A percentile compares a stretch with the other conserved stretches of the same genome.
Evolutionary conservation across 1,284 basidiomycete genomes (phyloP).

Genomic region (Athelia sp.): DNA sequence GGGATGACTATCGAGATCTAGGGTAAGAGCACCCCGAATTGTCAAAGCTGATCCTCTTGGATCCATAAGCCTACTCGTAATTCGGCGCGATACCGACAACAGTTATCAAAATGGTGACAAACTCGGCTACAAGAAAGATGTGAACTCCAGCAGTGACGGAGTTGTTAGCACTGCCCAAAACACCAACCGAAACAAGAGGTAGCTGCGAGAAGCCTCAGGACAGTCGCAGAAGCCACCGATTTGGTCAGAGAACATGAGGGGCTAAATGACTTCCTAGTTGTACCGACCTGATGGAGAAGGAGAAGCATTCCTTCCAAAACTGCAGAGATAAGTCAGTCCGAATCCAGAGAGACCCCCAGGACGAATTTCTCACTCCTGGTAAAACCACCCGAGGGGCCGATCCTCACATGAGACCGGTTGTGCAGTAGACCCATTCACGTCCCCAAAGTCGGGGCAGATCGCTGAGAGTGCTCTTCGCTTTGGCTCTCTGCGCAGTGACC

Average conservation of each 20-base stretch:
- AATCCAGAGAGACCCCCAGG: conserved; percentile 9
- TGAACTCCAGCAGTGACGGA: conserved; percentile 77
- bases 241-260: conserved; percentile 90
- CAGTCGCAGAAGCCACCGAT: conserved; percentile 96
- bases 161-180: conserved; percentile 80
- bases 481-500: conserved; percentile 49
- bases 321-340: conserved; percentile 26
- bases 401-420: conserved; percentile 81
- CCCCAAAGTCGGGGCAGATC: too few species aligned
- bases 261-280: conserved; percentile 88
- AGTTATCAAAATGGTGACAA: conserved; percentile 50
- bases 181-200: conserved; percentile 90
- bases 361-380: conserved; percentile 63
- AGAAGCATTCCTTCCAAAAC: conserved; percentile 92
- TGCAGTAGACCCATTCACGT: conserved; percentile 97
- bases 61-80: conserved; percentile 87
- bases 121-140: conserved; percentile 79
- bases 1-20: conserved; percentile 84
- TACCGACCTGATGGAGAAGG: conserved; percentile 97
- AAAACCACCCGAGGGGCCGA: conserved; percentile 84
- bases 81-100: conserved; percentile 87
- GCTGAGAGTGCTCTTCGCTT: conserved; percentile 62
- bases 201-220: conserved; percentile 91
- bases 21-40: conserved; percentile 76
- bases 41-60: conserved; percentile 65